A percentile compares a stretch with the other conserved stretches of the same genome.
Conservation (phyloP, 139 green algal genomes). For the Tetraselmis chui region DNA sequence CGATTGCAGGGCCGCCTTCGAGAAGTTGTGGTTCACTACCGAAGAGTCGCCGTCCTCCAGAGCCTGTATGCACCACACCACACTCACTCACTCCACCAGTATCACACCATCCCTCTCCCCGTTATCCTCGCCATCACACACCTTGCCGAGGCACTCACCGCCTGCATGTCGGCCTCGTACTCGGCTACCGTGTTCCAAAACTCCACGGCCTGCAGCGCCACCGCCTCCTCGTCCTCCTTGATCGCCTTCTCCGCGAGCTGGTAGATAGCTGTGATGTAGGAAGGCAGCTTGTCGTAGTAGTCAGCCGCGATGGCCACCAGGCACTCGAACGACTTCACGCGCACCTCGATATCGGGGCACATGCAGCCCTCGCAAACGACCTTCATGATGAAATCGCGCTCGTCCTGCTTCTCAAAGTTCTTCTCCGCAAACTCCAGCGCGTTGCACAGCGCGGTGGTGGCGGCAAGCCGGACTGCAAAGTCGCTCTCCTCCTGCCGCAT, state of each 20-base stretch:
- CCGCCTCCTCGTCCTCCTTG: too few relatives aligned
- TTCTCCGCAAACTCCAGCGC: conserved; percentile 89
- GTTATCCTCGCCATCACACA: too few relatives aligned
- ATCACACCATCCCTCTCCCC: not conserved
- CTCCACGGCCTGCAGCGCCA: conserved; percentile 91
- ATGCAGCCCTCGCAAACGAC: conserved; percentile 79
- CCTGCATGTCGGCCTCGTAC: conserved; percentile 59
- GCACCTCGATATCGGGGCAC: conserved; percentile 52
- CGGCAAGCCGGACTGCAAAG: conserved; percentile 73
- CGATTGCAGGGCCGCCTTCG: conserved; percentile 64
- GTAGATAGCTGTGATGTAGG: conserved; percentile 96
- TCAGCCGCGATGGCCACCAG: conserved; percentile 77
- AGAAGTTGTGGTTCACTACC: conserved; percentile 70
- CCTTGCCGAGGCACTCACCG: conserved; percentile 7
- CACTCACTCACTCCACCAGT: not conserved
- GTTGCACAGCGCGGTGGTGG: conserved; percentile 84
- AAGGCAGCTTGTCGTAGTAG: conserved; percentile 88
- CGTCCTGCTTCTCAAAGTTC: conserved; percentile 90
- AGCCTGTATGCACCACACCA: conserved; percentile 32
- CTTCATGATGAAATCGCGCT: conserved; percentile 97
- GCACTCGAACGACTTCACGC: conserved; percentile 85
- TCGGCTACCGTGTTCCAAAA: conserved; percentile 88
- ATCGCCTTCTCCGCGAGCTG: conserved; percentile 80
- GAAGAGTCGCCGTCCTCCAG: conserved; percentile 42
- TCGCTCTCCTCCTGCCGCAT: conserved; percentile 80